Base-by-base conservation (phyloP, 1,139 yeast genomes). In the Taphrina flavorubra region DNA sequence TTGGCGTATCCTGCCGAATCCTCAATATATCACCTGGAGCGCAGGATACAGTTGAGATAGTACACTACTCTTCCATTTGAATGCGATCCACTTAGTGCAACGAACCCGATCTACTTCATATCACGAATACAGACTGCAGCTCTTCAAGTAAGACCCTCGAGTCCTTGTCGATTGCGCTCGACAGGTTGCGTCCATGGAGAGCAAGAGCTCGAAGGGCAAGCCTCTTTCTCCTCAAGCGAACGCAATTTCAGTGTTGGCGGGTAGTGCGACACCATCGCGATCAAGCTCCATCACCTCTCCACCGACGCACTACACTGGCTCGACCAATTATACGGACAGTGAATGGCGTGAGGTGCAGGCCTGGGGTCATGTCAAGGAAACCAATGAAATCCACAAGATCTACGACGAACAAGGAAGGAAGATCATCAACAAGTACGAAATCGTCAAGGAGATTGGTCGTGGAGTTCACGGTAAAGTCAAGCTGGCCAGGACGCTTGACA, bases 401-500 rank as follows among this genome's bases (percentile, higher is more conserved):
- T 92, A 90, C 77, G 97, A 94, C 77, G 98, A 98, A 0, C 87
- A 90, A 2, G 88, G 89, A 71, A 85, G 96, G 65, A 90, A 92
- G 77, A 87, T 89, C 39, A 82, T 95, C 71, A 95, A 95, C 79
- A 88, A 96, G 0, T 95, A 94, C 76, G 99, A 94, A 78, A 90
- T 95, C 51, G 80, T 92, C 51, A 82, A 84, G 57, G 98, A 94
- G 78, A 82, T 95, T 49, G 99, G 99, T 3, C 84, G 90, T 63
- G 99, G 99, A 13, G 97, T 94, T 77, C 99, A 94, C 78, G 99
- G 99, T 18, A 92, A 92, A 77, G 99, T 95, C 57, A 95, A 94
- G 77, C 82, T 95, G 34, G 99, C 97, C 0, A 84, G 84, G 71
- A 95, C 64, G 11, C 18, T 63, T 37, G 67, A 63, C 20, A 53